Base-by-base conservation (phyloP, 768 basidiomycete species). In the Daedalea quercina region DNA sequence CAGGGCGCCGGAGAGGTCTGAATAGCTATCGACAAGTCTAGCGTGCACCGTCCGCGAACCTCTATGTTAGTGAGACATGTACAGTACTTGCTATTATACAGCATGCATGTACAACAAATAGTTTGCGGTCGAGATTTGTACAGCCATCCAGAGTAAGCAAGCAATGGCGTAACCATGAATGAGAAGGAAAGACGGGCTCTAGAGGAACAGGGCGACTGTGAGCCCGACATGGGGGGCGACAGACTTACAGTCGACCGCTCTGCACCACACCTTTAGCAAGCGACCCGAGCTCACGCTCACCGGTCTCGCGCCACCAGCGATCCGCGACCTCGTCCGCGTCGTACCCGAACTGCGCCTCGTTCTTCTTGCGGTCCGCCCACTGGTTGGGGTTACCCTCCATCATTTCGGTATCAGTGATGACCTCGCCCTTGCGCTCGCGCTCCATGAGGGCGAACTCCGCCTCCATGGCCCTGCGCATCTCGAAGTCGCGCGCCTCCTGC, bases 301-400 rank as follows among this genome's bases (percentile, higher is more conserved):
- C 75, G 6, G 63, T 51, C 17, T 65, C 63, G 2, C 44, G 54
- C 78, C 77, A 80, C 77, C 79, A 83, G 50, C 58, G 60, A 42
- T 81, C 76, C 4, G 73, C 79, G 40, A 67, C 78, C 9, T 26
- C 63, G 43, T 82, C 80, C 0, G 79, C 77, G 53, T 82, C 79
- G 54, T 82, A 81, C n/a, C 70, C 69, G 64, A 80, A 82, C 59
- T 77, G 74, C 6, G 57, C 58, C 28, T 45, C 51, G 47, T 64
- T 81, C 71, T 79, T 80, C 47, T 63, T 65, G 59, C 69, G 71
- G 61, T 84, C 81, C 3, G 80, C 79, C 82, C 82, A 83, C 55
- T 78, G 72, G 56, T 83, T 82, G 53, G 72, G 68, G 57, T 75
- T 79, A 1, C 69, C 70, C 40, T 63, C 57, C 23, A 54, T 24